Percentiles rank a stretch among this genome's conserved stretches.
Evolutionary conservation across 352 stramenopile genomes (phyloP).

Genomic region (Elongisporangium senticosum): DNA sequence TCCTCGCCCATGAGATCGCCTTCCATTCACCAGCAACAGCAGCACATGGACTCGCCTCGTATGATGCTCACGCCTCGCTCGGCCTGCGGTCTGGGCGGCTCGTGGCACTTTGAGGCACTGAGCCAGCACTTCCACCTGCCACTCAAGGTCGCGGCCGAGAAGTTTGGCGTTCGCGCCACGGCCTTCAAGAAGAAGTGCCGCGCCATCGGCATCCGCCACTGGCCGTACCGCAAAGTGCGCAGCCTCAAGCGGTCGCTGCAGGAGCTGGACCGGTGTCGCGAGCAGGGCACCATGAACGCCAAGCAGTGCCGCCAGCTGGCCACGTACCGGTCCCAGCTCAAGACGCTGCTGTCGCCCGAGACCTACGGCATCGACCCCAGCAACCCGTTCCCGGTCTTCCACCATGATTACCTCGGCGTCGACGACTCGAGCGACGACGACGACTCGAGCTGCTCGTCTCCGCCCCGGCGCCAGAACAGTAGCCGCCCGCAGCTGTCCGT

Average conservation of each 20-base stretch:
- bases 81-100: not conserved
- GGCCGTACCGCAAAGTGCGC: constrained; percentile 57
- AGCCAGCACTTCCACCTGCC: constrained; percentile 55
- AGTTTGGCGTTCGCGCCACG: constrained; percentile 53
- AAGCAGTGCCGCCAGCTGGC: constrained; percentile 69
- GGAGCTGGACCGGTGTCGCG: constrained; percentile 56
- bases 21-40: not conserved
- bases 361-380: constrained; percentile 78
- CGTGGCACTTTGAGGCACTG: constrained; percentile 33
- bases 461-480: constrained; percentile 7
- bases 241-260: constrained; percentile 53
- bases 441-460: constrained; percentile 22
- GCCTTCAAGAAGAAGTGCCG: constrained; percentile 60
- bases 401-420: constrained; percentile 1
- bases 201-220: constrained; percentile 55
- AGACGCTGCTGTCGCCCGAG: constrained; percentile 70
- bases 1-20: not conserved
- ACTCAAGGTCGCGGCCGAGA: constrained; percentile 51
- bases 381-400: constrained; percentile 12
- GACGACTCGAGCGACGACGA: constrained; percentile 13
- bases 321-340: constrained; percentile 67
- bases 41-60: not conserved
- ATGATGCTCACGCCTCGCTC: not conserved
- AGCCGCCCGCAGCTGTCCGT: not conserved
- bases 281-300: constrained; percentile 39